These are phyloP conservation scores for Apiotrichum gamsii DNA, from an alignment of 1,284 basidiomycete genomes.

Conservation along the genomic window DNA sequence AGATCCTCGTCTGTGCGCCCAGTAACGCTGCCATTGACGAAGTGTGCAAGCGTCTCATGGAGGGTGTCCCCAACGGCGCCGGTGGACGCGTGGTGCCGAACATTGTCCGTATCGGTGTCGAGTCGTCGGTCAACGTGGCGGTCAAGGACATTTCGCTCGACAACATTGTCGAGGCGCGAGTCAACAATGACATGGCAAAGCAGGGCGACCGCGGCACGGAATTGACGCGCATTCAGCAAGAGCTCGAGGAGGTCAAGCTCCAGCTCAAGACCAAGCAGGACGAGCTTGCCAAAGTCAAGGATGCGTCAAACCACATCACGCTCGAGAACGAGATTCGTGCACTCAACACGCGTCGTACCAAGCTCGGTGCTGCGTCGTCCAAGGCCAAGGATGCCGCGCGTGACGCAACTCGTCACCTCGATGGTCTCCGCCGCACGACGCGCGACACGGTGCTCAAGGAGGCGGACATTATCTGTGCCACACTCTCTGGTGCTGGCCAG, in stretches of 20 bases:
- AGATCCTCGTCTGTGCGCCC: constrained; percentile 90
- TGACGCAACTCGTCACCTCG: constrained; percentile 62
- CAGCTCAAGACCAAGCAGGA: constrained; percentile 59
- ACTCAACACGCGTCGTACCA: constrained; percentile 60
- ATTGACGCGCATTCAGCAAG: constrained; percentile 57
- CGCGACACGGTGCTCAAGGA: constrained; percentile 72
- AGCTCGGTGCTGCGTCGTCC: constrained; percentile 65
- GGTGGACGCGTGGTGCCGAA: constrained; percentile 59
- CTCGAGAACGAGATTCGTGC: constrained; percentile 64
- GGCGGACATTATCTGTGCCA: constrained; percentile 91
- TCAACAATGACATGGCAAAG: constrained; percentile 53
- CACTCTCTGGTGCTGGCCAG: constrained; percentile 87
- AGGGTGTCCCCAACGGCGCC: constrained; percentile 61
- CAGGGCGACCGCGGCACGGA: constrained; percentile 49
- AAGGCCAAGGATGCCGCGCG: constrained; percentile 73
- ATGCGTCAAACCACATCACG: constrained; percentile 40
- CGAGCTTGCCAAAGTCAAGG: constrained; percentile 47
- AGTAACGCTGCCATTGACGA: constrained; percentile 99
- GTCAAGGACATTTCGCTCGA: constrained; percentile 87
- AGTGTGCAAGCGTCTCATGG: constrained; percentile 78
- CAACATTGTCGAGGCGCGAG: constrained; percentile 68
- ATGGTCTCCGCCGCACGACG: constrained; percentile 67
- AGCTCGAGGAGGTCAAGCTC: constrained; percentile 63
- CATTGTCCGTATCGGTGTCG: constrained; percentile 82
- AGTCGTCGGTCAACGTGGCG: constrained; percentile 69